Percentiles rank a stretch among this genome's conserved stretches.
These are phyloP conservation scores for Linum lewisii DNA, from an alignment of 345 rosid genomes.

Conservation along the genomic window DNA sequence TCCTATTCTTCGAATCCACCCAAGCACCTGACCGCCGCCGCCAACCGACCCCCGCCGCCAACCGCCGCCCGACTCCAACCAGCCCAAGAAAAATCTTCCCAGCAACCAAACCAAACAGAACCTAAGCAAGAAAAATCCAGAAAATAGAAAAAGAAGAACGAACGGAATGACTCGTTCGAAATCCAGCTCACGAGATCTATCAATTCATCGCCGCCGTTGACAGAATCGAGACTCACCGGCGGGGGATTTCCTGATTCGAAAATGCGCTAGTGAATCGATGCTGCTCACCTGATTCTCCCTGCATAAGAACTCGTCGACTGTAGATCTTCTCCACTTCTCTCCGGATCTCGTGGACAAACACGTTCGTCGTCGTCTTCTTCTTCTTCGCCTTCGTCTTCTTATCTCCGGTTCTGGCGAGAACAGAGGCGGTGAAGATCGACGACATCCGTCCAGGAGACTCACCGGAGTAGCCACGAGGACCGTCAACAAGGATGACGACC, in stretches of 20 bases:
- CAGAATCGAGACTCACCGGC: slow-evolving; percentile 35
- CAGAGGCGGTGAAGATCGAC: slow-evolving; percentile 71
- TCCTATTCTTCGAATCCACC: no score
- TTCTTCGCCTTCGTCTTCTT: slow-evolving; percentile 28
- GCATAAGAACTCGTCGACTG: slow-evolving; percentile 65
- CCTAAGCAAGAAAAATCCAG: no score
- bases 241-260: slow-evolving; percentile 27
- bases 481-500: no score
- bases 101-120: slow-evolving; percentile 5
- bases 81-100: no score
- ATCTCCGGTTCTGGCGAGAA: slow-evolving; percentile 34
- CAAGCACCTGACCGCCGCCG: no score
- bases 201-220: slow-evolving; percentile 5
- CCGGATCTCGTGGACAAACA: slow-evolving; percentile 65
- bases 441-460: slow-evolving; percentile 82
- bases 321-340: slow-evolving; percentile 60
- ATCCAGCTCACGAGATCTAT: slow-evolving; percentile 15
- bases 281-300: slow-evolving; percentile 51
- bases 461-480: no score
- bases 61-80: no score
- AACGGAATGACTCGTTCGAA: background rate
- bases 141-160: no score
- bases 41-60: no score
- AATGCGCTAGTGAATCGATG: slow-evolving; percentile 50
- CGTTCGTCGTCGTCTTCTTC: slow-evolving; percentile 59